These are phyloP conservation scores for Gleditsia sinensis DNA, from an alignment of 306 rosid genomes.

Conservation along the genomic window DNA sequence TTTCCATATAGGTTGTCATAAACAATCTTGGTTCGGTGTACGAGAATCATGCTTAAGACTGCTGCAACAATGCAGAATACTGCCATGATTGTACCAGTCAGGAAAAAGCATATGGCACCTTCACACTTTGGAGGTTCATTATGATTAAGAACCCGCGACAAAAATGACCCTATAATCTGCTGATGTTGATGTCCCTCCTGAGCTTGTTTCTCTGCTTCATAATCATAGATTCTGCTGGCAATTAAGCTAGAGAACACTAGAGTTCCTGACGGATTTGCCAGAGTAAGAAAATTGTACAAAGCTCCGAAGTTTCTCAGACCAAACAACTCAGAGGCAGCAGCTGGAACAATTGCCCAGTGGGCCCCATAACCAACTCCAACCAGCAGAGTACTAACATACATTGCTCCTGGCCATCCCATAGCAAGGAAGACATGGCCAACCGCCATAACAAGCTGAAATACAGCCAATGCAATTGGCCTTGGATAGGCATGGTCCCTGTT, in stretches of 20 bases:
- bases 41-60: slow-evolving; percentile 71
- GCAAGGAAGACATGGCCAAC: slow-evolving; percentile 74
- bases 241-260: slow-evolving; percentile 77
- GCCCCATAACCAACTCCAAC: slow-evolving; percentile 93
- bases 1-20: slow-evolving; percentile 80
- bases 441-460: slow-evolving; percentile 78
- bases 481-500: slow-evolving; percentile 81
- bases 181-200: slow-evolving; percentile 32
- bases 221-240: slow-evolving; percentile 81
- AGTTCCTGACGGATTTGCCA: slow-evolving; percentile 83
- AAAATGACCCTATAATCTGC: slow-evolving; percentile 45
- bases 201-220: slow-evolving; percentile 87
- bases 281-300: slow-evolving; percentile 83
- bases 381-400: slow-evolving; percentile 75
- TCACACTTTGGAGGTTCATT: slow-evolving; percentile 58
- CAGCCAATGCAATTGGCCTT: slow-evolving; percentile 79
- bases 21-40: slow-evolving; percentile 70
- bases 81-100: slow-evolving; percentile 72
- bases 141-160: slow-evolving; percentile 31
- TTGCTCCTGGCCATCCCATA: slow-evolving; percentile 88
- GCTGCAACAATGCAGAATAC: slow-evolving; percentile 68
- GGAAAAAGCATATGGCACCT: slow-evolving; percentile 77
- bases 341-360: slow-evolving; percentile 95
- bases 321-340: slow-evolving; percentile 95
- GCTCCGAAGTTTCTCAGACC: slow-evolving; percentile 91